These are phyloP conservation scores for Chrysoporthe austroafricana DNA, from an alignment of 2,329 filamentous ascomycete genomes.

Conservation along the genomic window DNA sequence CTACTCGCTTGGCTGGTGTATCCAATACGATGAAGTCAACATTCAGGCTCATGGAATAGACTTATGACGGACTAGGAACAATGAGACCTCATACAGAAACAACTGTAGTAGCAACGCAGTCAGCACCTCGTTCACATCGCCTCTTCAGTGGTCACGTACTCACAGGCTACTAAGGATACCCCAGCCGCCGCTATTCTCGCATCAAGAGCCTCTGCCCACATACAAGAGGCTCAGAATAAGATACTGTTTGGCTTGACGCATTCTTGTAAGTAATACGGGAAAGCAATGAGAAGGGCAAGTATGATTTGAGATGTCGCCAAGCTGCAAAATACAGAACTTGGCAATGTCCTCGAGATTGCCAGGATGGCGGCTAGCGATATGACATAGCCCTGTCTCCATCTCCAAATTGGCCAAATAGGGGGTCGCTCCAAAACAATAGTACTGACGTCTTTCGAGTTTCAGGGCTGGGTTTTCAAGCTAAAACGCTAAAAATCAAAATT, in stretches of 20 bases:
- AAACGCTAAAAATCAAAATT: not conserved
- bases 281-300: not conserved
- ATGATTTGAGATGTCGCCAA: not conserved
- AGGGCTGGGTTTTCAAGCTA: not conserved
- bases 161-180: constrained; percentile 29
- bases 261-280: not conserved
- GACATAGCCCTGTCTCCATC: not conserved
- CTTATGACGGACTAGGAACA: not conserved
- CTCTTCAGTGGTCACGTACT: constrained; percentile 1
- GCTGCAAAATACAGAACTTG: not conserved
- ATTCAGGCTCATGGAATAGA: not conserved
- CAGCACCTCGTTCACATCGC: not conserved
- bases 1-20: constrained; percentile 23
- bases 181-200: constrained; percentile 18
- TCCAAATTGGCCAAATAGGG: not conserved
- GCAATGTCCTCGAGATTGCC: not conserved
- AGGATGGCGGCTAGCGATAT: not conserved
- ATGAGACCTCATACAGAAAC: constrained; percentile 25
- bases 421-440: not conserved
- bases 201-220: constrained; percentile 7
- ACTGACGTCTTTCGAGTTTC: not conserved
- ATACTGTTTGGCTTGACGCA: not conserved
- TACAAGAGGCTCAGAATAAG: not conserved
- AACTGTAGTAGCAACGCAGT: constrained; percentile 14
- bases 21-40: constrained; percentile 5